These are phyloP conservation scores for Bombardia bombarda DNA, from an alignment of 495 filamentous ascomycete species.

Conservation along the genomic window DNA sequence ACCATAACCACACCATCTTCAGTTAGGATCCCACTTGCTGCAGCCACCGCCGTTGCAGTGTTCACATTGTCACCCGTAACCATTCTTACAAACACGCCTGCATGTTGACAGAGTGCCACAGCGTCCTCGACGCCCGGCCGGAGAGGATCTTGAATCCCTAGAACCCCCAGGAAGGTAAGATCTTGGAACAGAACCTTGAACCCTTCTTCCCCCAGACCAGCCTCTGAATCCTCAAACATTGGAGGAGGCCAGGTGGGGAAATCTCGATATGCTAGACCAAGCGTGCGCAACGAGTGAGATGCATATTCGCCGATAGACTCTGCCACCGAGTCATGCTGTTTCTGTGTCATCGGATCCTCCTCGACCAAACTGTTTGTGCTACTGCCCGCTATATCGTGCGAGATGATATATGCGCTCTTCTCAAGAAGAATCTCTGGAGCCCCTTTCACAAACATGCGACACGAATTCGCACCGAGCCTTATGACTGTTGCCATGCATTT, in stretches of 20 bases:
- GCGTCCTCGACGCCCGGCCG: constrained; percentile 66
- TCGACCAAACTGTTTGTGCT: too few relatives aligned
- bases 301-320: constrained; percentile 58
- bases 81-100: constrained; percentile 83
- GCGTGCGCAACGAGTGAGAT: constrained; percentile 63
- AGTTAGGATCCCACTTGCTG: constrained; percentile 75
- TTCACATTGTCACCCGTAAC: constrained; percentile 83
- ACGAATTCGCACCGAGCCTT: constrained; percentile 43
- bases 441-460: constrained; percentile 61
- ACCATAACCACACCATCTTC: constrained; percentile 75
- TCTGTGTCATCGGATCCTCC: constrained; percentile 30
- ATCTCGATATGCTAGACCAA: constrained; percentile 66
- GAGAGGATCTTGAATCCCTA: constrained; percentile 75
- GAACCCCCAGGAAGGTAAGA: constrained; percentile 59
- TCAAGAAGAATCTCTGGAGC: constrained; percentile 62
- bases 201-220: constrained; percentile 50
- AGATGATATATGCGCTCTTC: too few relatives aligned
- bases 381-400: too few relatives aligned
- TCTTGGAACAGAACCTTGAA: constrained; percentile 64
- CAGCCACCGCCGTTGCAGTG: constrained; percentile 80
- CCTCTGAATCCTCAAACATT: constrained; percentile 43
- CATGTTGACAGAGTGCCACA: constrained; percentile 63
- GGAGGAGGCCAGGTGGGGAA: constrained; percentile 69
- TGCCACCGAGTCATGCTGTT: constrained; percentile 49
- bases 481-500: constrained; percentile 70